Percentiles rank a stretch among this genome's conserved stretches.
phyloP scores from a whole-genome alignment of 2,329 filamentous ascomycete species.

The Tympanopsis confertula region DNA sequence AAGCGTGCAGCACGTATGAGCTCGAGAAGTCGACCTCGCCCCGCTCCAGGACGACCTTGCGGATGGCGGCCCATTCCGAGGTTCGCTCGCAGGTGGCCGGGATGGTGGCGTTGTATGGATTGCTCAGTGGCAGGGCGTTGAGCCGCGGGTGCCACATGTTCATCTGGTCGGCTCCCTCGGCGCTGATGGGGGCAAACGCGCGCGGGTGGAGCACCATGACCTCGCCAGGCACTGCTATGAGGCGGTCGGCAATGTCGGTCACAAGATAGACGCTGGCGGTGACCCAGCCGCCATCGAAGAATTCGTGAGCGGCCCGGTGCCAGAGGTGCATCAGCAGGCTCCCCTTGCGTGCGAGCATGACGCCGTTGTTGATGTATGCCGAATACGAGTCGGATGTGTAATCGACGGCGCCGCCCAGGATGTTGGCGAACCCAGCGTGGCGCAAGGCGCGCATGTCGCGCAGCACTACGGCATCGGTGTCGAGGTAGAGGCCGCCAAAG shows the following conservation, averaged over 20 bases:
- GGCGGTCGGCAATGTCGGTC: constrained; percentile 11
- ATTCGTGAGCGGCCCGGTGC: constrained; percentile 6
- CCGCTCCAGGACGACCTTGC: constrained; percentile 4
- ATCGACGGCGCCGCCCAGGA: constrained; percentile 12
- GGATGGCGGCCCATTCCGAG: constrained; percentile 10
- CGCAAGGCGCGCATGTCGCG: constrained; percentile 10
- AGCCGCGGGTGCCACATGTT: constrained; percentile 4
- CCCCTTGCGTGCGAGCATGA: constrained; percentile 3
- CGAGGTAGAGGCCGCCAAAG: constrained; percentile 14
- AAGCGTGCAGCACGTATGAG: constrained; percentile 12
- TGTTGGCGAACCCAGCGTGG: constrained; percentile 10
- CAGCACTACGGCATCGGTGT: constrained; percentile 13
- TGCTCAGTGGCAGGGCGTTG: constrained; percentile 3
- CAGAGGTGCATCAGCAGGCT: constrained; percentile 7
- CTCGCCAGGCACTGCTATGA: constrained; percentile 9
- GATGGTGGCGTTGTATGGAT: neutral
- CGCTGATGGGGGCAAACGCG: constrained; percentile 12
- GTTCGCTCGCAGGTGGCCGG: constrained; percentile 9
- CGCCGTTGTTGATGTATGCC: constrained; percentile 6
- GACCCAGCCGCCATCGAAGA: constrained; percentile 12
- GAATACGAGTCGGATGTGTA: constrained; percentile 6
- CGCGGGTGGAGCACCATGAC: constrained; percentile 12
- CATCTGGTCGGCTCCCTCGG: constrained; percentile 7
- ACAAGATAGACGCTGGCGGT: constrained; percentile 9
- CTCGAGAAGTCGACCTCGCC: constrained; percentile 13